Conservation (phyloP, 306 rosid genomes). For the Chamaecrista fasciculata region DNA sequence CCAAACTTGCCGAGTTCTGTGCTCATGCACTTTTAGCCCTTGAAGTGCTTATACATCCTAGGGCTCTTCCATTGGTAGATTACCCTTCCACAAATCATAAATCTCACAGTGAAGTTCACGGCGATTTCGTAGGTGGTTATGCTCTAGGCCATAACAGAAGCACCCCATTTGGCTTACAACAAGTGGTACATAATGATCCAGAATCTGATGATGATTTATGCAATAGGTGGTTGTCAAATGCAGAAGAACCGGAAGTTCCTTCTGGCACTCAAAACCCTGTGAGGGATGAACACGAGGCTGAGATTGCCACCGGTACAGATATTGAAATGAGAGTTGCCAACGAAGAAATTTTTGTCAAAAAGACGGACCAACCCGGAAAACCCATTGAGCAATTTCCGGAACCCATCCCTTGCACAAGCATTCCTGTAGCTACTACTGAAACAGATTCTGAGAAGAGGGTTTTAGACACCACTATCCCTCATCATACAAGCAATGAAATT, state of each 20-base stretch:
- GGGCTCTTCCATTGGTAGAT: slow-evolving; percentile 63
- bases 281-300: slow-evolving; percentile 23
- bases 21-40: slow-evolving; percentile 75
- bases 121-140: slow-evolving; percentile 33
- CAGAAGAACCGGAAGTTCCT: slow-evolving; percentile 34
- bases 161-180: slow-evolving; percentile 35
- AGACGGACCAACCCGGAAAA: slow-evolving; percentile 29
- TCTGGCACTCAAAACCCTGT: slow-evolving; percentile 30
- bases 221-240: slow-evolving; percentile 46
- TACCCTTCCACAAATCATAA: slow-evolving; percentile 24
- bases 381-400: slow-evolving; percentile 28
- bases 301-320: slow-evolving; percentile 29
- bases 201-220: slow-evolving; percentile 44
- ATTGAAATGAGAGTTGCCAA: slow-evolving; percentile 32
- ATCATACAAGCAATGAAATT: slow-evolving; percentile 28
- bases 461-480: slow-evolving; percentile 21
- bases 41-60: slow-evolving; percentile 92
- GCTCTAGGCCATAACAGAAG: slow-evolving; percentile 23
- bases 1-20: slow-evolving; percentile 77
- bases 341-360: slow-evolving; percentile 32
- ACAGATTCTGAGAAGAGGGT: slow-evolving; percentile 27
- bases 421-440: slow-evolving; percentile 21
- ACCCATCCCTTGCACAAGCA: slow-evolving; percentile 23
- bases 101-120: slow-evolving; percentile 29
- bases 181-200: slow-evolving; percentile 26